Evolutionary conservation across 2,329 filamentous ascomycete genomes (phyloP).

Genomic region (Sclerotinia borealis): DNA sequence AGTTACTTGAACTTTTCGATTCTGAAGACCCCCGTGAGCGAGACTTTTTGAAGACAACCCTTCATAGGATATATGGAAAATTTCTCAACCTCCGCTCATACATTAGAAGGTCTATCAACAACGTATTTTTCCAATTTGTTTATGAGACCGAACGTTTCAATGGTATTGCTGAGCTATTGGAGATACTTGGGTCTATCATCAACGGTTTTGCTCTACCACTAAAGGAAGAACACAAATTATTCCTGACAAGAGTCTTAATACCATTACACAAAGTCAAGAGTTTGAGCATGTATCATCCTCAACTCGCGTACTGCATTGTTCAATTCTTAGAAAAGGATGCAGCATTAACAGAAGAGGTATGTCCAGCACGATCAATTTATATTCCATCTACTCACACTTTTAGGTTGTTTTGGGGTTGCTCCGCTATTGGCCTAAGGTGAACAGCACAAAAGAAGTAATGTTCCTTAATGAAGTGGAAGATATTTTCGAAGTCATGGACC

Average conservation of each 20-base stretch:
- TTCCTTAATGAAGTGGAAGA: slow-evolving; percentile 98
- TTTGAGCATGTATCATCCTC: slow-evolving; percentile 98
- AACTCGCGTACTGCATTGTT: slow-evolving; percentile 97
- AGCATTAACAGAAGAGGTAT: slow-evolving; percentile 89
- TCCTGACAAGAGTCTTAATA: slow-evolving; percentile 86
- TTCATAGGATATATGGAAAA: slow-evolving; percentile 98
- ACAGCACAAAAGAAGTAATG: slow-evolving; percentile 99
- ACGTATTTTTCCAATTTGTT: slow-evolving; percentile 99
- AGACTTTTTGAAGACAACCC: slow-evolving; percentile 95
- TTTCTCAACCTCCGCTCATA: slow-evolving; percentile 97
- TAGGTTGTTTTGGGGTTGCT: slow-evolving; percentile 89
- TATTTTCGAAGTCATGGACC: slow-evolving; percentile 99
- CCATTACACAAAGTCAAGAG: slow-evolving; percentile 98
- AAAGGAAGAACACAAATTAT: slow-evolving; percentile 98
- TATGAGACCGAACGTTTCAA: slow-evolving; percentile 99
- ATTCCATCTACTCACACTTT: slow-evolving; percentile 14
- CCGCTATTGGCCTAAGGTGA: slow-evolving; percentile 98
- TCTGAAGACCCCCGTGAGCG: slow-evolving; percentile 95
- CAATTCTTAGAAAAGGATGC: slow-evolving; percentile 98
- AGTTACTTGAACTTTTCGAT: slow-evolving; percentile 95
- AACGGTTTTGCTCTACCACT: slow-evolving; percentile 95
- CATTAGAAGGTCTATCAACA: slow-evolving; percentile 97
- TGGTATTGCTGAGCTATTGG: slow-evolving; percentile 90
- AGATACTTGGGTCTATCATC: slow-evolving; percentile 97
- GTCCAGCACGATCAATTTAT: slow-evolving; percentile 23